A percentile compares a stretch with the other conserved stretches of the same genome.
Evolutionary conservation across 2,329 filamentous ascomycete genomes (phyloP).

Genomic region (Colletotrichum sublineola): DNA sequence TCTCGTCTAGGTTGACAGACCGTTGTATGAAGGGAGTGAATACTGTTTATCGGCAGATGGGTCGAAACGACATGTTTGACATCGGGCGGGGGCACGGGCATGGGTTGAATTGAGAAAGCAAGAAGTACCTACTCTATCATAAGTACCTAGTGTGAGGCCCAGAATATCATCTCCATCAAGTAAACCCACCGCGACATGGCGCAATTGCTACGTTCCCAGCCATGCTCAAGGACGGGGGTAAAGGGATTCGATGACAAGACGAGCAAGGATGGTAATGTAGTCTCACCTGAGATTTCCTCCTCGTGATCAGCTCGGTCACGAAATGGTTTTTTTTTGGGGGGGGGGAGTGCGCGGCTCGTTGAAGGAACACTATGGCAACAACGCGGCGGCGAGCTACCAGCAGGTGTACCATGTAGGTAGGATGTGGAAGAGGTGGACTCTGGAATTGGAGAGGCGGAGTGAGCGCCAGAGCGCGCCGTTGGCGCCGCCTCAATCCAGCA

Average conservation of each 20-base stretch:
- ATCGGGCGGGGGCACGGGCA: slow-evolving; percentile 5
- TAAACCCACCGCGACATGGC: neutral
- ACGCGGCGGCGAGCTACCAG: slow-evolving; percentile 6
- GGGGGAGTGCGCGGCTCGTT: neutral
- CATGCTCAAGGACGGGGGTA: neutral
- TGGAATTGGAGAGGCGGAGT: neutral
- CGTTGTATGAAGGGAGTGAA: neutral
- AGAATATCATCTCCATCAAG: neutral
- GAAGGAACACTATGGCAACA: slow-evolving; percentile 15
- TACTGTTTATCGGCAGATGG: neutral
- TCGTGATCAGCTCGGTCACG: slow-evolving; percentile 20
- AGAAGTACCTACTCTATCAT: neutral
- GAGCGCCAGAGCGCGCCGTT: slow-evolving; percentile 11
- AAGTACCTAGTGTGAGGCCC: neutral
- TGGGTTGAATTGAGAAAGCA: neutral
- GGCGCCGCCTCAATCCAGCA: slow-evolving; percentile 3
- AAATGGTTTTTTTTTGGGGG: neutral
- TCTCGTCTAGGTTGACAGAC: neutral
- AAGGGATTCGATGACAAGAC: neutral
- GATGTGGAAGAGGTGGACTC: neutral
- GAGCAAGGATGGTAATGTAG: slow-evolving; percentile 1
- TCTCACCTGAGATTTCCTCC: slow-evolving; percentile 8
- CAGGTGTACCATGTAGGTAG: neutral
- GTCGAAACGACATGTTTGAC: neutral
- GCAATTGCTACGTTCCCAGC: slow-evolving; percentile 4